Evolutionary conservation across 352 stramenopile species (phyloP).

Genomic region (Pythium phragmiticola): DNA sequence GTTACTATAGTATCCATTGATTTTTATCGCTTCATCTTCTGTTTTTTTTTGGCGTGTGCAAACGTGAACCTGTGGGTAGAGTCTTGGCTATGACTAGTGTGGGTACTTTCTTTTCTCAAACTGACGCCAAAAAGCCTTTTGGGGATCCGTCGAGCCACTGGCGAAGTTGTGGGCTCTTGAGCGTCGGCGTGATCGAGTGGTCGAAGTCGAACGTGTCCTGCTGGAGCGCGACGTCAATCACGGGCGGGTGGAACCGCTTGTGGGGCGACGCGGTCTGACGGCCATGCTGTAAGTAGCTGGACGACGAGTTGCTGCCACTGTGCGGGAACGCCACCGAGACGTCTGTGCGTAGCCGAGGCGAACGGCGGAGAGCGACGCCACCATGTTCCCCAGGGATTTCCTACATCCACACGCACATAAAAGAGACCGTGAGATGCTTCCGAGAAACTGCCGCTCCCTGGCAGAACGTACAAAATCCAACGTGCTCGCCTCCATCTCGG

Average conservation of each 20-base stretch:
- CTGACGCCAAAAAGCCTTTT: conserved; percentile 79
- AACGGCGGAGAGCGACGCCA: conserved; percentile 58
- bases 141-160: conserved; percentile 84
- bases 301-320: conserved; percentile 30
- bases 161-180: conserved; percentile 81
- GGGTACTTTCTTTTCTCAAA: conserved; percentile 36
- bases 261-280: conserved; percentile 51
- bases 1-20: no score
- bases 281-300: conserved; percentile 38
- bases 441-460: not conserved
- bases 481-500: conserved; percentile 67
- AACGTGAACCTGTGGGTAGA: not conserved
- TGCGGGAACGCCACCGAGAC: conserved; percentile 85
- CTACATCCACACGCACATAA: conserved; percentile 24
- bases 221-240: conserved; percentile 77
- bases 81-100: not conserved
- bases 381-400: conserved; percentile 70
- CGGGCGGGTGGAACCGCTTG: conserved; percentile 71
- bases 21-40: no score
- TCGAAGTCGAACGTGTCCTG: conserved; percentile 87
- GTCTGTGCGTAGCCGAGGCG: conserved; percentile 74
- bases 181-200: conserved; percentile 80
- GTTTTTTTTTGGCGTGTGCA: no score
- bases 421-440: not conserved
- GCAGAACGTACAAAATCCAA: conserved; percentile 69